Evolutionary conservation across 2,329 filamentous ascomycete species (phyloP), one percentile per base, ranked within the genome.

Genomic region (Penicillium sp.): DNA sequence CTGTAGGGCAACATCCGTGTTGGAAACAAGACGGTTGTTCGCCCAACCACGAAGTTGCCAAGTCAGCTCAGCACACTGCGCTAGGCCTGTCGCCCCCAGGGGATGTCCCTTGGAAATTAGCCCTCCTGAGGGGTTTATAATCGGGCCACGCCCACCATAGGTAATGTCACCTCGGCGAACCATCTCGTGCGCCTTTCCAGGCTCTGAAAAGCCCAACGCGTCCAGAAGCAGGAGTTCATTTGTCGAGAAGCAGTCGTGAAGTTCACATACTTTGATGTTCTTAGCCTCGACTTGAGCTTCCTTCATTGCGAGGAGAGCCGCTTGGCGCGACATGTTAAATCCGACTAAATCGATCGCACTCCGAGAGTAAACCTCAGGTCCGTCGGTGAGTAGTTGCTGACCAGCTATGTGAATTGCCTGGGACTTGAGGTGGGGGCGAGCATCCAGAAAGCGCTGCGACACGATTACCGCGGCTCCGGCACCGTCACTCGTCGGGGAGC

Each of bases 1-100:
- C 80, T 97, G 93, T 62, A 98, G 79, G 53, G 89, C 90, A 57
- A 86, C 86, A 60, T 79, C 84, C 0, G 91, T 93, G 53, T 82
- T 81, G 21, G 84, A 78, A 1, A 89, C 84, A 14, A 86, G 78
- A 31, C 93, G 84, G 79, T 96, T 97, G 77, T 95, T 96, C n/a
- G 93, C 93, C 93, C 93, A 97, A 13, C 93, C 93, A 61, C 93
- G 85, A 65, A 98, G 82, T 71, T 97, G 93, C 93, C 93, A 98
- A 21, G 95, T 90, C 10, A 98, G 81, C 78, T 98, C 93, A 5
- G 93, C 90, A 72, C 93, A 97, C 78, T 98, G 93, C n/a, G 93
- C 93, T 46, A 98, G 83, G 11, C 93, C 93, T 1, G 91, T 96
- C 0, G 93, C 93, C 24, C 93, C 93, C 2, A 98, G 86, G 1